Evolutionary conservation across 2,329 filamentous ascomycete species (phyloP), one percentile per base, ranked within the genome.

Genomic region (Diaporthe aspalathi): DNA sequence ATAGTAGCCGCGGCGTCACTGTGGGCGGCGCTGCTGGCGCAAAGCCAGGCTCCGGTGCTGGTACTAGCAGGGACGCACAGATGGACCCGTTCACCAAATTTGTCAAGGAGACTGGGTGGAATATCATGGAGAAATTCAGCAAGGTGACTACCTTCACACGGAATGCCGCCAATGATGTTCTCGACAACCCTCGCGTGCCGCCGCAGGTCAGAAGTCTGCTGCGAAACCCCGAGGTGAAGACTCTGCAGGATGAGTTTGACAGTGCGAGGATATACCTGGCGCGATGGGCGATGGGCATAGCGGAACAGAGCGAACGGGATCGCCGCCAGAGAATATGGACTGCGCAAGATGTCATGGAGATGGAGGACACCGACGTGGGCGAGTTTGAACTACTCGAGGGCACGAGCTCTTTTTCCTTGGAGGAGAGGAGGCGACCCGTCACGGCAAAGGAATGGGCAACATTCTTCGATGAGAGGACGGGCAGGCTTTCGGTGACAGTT

Each of bases 211-310:
- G 92, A 77, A 89, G 94, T 65, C 81, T 99, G 76, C 89, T 99
- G 80, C 91, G 90, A 78, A 98, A 97, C 75, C 95, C 95, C 0
- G 95, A 99, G 78, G 94, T 99, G 0, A 95, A 98, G 83, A 98
- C 93, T 0, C 81, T 99, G 27, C 95, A 98, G 79, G 95, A 98
- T 72, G 97, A 99, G 79, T 99, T 98, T 76, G 97, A 99, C 84
- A 97, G 94, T 77, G 96, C 97, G 5, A 89, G 96, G 74, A 87
- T 99, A 72, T 99, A 99, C 79, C 87, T 99, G 49, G 96, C 96
- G 27, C 88, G 96, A 74, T 99, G 96, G 96, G 96, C 96, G 2
- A 98, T 99, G 96, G 94, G 94, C 9, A 97, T 99, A 74, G 95
- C 96, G 0, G 97, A 99, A 80, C 96, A 99, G 83, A 95, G 95